Evolutionary conservation across 73 alveolate genomes (phyloP).

Genomic region (Diophrys sp.): DNA sequence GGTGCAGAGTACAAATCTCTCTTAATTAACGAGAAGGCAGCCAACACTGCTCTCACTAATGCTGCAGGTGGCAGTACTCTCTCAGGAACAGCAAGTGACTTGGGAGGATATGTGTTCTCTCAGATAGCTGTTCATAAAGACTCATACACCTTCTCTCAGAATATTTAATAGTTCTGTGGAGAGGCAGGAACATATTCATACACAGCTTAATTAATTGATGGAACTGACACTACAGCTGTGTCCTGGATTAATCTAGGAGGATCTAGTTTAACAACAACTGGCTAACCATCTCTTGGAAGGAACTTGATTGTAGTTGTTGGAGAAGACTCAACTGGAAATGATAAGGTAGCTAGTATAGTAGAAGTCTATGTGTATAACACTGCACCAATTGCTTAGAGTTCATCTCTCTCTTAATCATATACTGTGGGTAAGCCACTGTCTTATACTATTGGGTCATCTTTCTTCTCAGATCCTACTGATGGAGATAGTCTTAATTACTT

Average conservation of each 20-base stretch:
- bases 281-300: not conserved
- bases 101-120: not conserved
- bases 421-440: not conserved
- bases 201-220: not conserved
- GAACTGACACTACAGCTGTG: not conserved
- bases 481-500: not conserved
- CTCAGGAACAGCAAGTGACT: not conserved
- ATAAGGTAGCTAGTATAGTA: not conserved
- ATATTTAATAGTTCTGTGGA: not conserved
- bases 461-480: not conserved
- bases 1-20: not conserved
- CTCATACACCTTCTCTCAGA: not conserved
- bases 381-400: not conserved
- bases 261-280: not conserved
- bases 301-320: not conserved
- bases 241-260: not conserved
- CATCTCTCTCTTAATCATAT: not conserved
- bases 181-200: not conserved
- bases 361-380: not conserved
- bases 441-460: not conserved
- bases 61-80: not conserved
- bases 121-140: not conserved
- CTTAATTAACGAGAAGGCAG: not conserved
- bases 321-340: not conserved
- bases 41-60: not conserved